Evolutionary conservation across 345 rosid species (phyloP).

Genomic region (Boechera retrofracta): DNA sequence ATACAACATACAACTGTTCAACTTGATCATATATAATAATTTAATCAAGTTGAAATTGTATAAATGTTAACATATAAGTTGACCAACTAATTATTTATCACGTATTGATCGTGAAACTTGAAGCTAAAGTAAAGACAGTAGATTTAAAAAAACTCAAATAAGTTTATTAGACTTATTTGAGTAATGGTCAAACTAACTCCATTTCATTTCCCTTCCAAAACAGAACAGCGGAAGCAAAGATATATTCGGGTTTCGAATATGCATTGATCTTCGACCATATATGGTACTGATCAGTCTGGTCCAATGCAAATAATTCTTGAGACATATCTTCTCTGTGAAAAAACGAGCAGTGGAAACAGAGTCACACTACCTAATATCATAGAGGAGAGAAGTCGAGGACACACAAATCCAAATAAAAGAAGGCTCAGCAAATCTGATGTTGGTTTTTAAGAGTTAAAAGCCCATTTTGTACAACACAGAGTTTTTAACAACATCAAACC

Average conservation of each 20-base stretch:
- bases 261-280: not conserved
- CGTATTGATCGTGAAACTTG: slow-evolving; percentile 15
- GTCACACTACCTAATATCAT: not conserved
- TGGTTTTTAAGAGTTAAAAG: slow-evolving; percentile 32
- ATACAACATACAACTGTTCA: not conserved
- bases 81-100: slow-evolving; percentile 9
- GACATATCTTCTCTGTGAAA: not conserved
- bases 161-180: too few species aligned
- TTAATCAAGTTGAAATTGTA: not conserved
- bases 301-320: not conserved
- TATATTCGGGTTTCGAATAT: not conserved
- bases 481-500: slow-evolving; percentile 33
- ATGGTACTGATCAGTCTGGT: not conserved
- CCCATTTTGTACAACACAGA: slow-evolving; percentile 44
- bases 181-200: not conserved
- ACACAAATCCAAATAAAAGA: not conserved
- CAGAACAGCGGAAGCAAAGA: not conserved
- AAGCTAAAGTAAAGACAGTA: not conserved
- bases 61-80: slow-evolving; percentile 23
- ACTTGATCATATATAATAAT: slow-evolving; percentile 24
- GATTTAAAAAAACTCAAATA: not conserved
- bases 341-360: not conserved
- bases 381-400: not conserved
- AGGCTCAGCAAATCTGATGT: slow-evolving; percentile 40
- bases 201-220: too few species aligned